Base-by-base conservation (phyloP, 192 early-diverging fungal genomes). In the Backusella tarrabulga region DNA sequence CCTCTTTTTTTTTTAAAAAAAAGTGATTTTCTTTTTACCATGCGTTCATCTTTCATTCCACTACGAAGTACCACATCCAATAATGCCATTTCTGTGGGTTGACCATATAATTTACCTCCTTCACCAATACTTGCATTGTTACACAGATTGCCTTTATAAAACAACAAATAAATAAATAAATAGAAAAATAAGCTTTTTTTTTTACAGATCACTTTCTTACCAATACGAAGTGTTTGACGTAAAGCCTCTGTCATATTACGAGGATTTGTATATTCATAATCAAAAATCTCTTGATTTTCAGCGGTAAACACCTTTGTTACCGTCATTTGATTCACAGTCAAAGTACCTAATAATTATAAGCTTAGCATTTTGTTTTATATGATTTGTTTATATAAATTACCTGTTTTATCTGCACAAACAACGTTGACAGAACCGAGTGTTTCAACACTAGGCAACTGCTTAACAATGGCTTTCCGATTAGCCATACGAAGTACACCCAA, bases 331-430 rank as follows among this genome's bases (percentile, higher is more conserved):
- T 98, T 98, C 83, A 95, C 87, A 3, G 97, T 99, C 78, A 99
- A 81, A 1, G 97, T 99, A 32, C 96, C 92, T 40, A 56, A 4
- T 12, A 74, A 70, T 12, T 34, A 40, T 12, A 36, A 73, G 29
- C 7, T 7, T 73, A 38, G 15, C 6, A 6, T n/a, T n/a, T 54
- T 23, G 6, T 6, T 6, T 21, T n/a, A 8, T 6, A 1, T 23
- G 11, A 7, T 9, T 12, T 60, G 2, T 72, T 34, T 26, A 32
- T 6, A 17, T 44, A 14, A 14, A 2, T 44, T 17, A 81, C 89
- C 95, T n/a, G 97, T 98, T 85, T 99, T 99, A 83, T 99, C 97
- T 1, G 93, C 93, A 84, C 97, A 99, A 40, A 99, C 91, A 17
- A 97, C 95, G 78, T 94, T 97, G 38, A 99, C 97, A 11, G 95